Evolutionary conservation across 352 stramenopile species (phyloP).

Genomic region (Phytopythium kandeliae): DNA sequence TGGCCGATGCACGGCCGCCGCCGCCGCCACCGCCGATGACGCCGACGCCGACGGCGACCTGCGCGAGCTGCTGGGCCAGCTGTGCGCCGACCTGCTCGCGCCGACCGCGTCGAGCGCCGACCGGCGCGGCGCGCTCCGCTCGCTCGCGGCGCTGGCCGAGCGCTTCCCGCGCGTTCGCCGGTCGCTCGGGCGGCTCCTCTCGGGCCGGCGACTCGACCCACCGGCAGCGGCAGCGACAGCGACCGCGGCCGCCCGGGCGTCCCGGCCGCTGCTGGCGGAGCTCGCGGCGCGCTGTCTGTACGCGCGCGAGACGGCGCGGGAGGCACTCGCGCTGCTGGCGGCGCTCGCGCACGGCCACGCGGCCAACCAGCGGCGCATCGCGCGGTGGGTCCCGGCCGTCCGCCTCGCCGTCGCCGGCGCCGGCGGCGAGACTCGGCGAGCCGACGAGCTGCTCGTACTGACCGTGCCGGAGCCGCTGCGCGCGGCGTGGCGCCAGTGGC

Average conservation of each 20-base stretch:
- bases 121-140: constrained; percentile 19
- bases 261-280: not conserved
- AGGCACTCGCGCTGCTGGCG: constrained; percentile 21
- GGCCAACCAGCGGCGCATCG: constrained; percentile 39
- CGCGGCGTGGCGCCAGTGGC: constrained; percentile 32
- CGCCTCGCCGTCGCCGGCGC: constrained; percentile 10
- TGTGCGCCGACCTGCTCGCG: constrained; percentile 26
- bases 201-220: not conserved
- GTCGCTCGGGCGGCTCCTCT: constrained; percentile 21
- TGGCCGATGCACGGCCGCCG: too few species aligned
- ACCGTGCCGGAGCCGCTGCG: constrained; percentile 27
- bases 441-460: constrained; percentile 22
- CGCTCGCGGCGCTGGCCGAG: constrained; percentile 22
- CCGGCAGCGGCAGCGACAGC: too few species aligned
- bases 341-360: constrained; percentile 24
- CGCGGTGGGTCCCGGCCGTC: constrained; percentile 23
- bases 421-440: too few species aligned
- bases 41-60: constrained; percentile 18
- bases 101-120: constrained; percentile 11
- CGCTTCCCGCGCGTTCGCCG: constrained; percentile 21
- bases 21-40: too few species aligned
- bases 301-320: constrained; percentile 17
- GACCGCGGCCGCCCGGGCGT: too few species aligned
- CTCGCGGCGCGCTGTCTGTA: constrained; percentile 26
- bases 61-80: constrained; percentile 23